phyloP scores from a whole-genome alignment of 2,329 filamentous ascomycete species.

The Colletotrichum destructivum region DNA sequence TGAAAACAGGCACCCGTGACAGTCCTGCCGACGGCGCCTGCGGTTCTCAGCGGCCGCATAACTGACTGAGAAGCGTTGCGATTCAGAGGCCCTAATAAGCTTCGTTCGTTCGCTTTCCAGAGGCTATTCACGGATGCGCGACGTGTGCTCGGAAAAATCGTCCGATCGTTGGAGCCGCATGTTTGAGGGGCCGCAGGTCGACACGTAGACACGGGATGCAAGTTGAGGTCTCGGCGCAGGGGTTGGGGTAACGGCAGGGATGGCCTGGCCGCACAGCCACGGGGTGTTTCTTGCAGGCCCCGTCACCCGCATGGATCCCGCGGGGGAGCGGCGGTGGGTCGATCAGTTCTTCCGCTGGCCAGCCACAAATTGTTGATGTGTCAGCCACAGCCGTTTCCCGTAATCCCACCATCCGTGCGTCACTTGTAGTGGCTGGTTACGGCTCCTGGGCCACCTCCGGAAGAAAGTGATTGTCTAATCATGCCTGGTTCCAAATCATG shows the following conservation, averaged over 20 bases:
- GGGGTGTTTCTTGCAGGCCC: constrained; percentile 34
- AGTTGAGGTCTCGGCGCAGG: constrained; percentile 25
- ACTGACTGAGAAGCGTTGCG: not conserved
- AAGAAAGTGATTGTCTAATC: too few species aligned
- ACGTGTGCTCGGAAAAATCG: constrained; percentile 26
- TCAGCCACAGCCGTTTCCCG: not conserved
- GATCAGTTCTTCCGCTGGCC: constrained; percentile 25
- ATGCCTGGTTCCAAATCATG: too few species aligned
- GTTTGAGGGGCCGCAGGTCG: constrained; percentile 19
- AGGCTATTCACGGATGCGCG: constrained; percentile 20
- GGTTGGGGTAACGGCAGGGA: constrained; percentile 31
- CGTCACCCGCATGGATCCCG: constrained; percentile 35
- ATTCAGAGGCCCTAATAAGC: not conserved
- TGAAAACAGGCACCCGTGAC: constrained; percentile 15
- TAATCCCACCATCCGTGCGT: not conserved
- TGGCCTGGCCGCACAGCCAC: constrained; percentile 39
- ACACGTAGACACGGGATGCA: constrained; percentile 10
- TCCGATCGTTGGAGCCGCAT: constrained; percentile 36
- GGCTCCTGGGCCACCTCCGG: too few species aligned
- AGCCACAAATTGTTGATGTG: not conserved
- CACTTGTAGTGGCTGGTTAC: not conserved
- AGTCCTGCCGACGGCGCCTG: constrained; percentile 11
- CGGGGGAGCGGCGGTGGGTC: constrained; percentile 35
- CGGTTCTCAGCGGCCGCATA: constrained; percentile 19
- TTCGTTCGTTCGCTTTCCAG: not conserved